phyloP scores from a whole-genome alignment of 306 rosid species.

The Acacia confusa region DNA sequence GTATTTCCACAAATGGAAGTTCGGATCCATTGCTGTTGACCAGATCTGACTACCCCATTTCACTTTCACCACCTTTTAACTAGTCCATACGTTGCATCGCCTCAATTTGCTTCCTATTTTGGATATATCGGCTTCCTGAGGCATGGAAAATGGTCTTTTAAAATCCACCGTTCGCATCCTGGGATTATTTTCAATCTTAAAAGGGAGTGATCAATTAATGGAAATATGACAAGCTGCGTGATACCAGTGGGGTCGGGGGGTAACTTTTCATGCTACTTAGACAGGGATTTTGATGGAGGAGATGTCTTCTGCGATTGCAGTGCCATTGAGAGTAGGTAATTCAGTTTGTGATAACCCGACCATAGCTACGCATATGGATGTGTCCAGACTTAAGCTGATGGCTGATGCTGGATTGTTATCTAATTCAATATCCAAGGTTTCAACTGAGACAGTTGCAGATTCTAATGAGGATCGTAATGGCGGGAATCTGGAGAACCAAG shows the following conservation, averaged over 20 bases:
- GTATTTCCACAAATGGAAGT: conserved; percentile 50
- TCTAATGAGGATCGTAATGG: conserved; percentile 41
- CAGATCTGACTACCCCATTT: conserved; percentile 75
- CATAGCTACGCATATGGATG: conserved; percentile 54
- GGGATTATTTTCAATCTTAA: conserved; percentile 51
- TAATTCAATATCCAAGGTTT: conserved; percentile 44
- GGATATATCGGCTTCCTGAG: conserved; percentile 42
- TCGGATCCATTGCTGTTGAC: conserved; percentile 69
- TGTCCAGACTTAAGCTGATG: conserved; percentile 68
- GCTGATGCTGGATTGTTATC: conserved; percentile 52
- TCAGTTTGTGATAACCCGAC: conserved; percentile 70
- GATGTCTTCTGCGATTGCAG: conserved; percentile 59
- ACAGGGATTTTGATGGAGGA: conserved; percentile 82
- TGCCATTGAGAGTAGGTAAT: conserved; percentile 81
- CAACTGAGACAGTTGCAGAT: conserved; percentile 38
- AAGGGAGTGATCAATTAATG: conserved; percentile 49
- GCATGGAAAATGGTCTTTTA: conserved; percentile 61
- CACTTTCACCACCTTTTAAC: conserved; percentile 53
- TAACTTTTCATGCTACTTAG: conserved; percentile 55
- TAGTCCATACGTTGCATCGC: conserved; percentile 43
- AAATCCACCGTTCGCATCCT: conserved; percentile 51
- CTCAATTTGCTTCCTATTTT: conserved; percentile 41
- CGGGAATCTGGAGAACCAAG: conserved; percentile 43
- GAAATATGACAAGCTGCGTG: conserved; percentile 69
- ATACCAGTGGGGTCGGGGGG: conserved; percentile 56